Evolutionary conservation across 192 early-diverging fungal genomes (phyloP), one percentile per base, ranked within the genome.

Genomic region (Haplosporangium gracile): DNA sequence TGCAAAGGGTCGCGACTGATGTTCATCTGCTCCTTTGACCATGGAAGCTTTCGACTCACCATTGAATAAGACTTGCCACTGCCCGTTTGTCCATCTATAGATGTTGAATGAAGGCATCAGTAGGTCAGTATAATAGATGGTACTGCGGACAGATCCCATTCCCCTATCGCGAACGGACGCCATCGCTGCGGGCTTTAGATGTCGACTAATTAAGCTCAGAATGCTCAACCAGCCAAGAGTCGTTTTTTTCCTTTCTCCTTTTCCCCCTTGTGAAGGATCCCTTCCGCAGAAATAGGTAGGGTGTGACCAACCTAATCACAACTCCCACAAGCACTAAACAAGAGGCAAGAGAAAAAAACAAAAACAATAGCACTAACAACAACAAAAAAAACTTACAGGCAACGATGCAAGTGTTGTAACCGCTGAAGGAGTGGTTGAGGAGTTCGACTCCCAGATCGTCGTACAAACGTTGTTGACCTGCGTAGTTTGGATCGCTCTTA

Each of bases 371-470:
- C 40, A 70, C 34, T 5, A 81, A 68, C 20, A 47, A 16, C 34
- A 57, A 78, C 24, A 63, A 40, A 32, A 43, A 81, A 65, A 40
- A 83, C 91, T 90, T 93, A 94, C 92, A 99, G 20, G 98, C 98
- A 88, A 99, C 97, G 53, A 99, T 94, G 89, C 97, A 98, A 57
- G 93, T 94, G 87, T 99, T 97, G 88, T 97, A 99, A 36, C 98
- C 98, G 24, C 91, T 91, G 70, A 99, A 94, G 4, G 97, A 94
- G 79, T 98, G 97, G 70, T 95, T 93, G 6, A 98, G 89, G 29
- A 99, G 81, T 18, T 96, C 93, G 39, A 87, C 88, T 10, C 96
- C 97, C 26, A 97, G 90, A 49, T 95, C 93, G 42, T 91, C 89
- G 83, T 96, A 98, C 34, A 98, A 92, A 2, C 76, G 88, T 76